Evolutionary conservation across 108 stramenopile genomes (phyloP).

Genomic region (Nannochloropsis granulata): DNA sequence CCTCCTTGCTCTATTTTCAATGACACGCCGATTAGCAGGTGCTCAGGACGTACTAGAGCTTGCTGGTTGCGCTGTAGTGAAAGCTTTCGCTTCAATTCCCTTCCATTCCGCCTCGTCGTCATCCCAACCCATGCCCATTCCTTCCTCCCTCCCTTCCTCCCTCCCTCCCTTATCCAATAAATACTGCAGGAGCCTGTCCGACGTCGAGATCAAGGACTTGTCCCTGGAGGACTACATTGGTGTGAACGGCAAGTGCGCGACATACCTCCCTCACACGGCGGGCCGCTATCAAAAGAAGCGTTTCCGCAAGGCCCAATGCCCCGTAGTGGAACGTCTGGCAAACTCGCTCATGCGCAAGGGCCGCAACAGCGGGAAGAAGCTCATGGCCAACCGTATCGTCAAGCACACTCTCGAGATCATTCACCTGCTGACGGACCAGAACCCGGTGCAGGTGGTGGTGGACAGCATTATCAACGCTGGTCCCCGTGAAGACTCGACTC

Average conservation of each 20-base stretch:
- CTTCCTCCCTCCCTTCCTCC: neutral
- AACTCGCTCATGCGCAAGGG: constrained; percentile 95
- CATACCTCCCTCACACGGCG: constrained; percentile 98
- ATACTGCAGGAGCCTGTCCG: constrained; percentile 34
- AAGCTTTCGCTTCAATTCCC: neutral
- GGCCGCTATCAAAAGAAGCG: constrained; percentile 99
- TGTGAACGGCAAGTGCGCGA: constrained; percentile 87
- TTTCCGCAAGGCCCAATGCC: constrained; percentile 98
- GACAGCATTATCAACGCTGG: constrained; percentile 99
- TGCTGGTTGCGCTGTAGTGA: too few species aligned
- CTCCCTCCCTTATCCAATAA: constrained; percentile 19
- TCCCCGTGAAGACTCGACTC: constrained; percentile 98
- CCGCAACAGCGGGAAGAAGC: constrained; percentile 98
- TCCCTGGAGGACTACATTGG: constrained; percentile 61
- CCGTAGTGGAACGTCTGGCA: constrained; percentile 96
- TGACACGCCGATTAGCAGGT: too few species aligned
- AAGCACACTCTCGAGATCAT: constrained; percentile 99
- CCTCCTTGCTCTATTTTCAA: too few species aligned
- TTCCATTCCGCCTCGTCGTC: neutral
- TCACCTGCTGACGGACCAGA: constrained; percentile 97
- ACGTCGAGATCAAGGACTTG: constrained; percentile 95
- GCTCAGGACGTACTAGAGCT: too few species aligned
- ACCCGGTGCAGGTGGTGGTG: constrained; percentile 97
- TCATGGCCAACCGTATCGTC: constrained; percentile 93
- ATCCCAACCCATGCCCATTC: neutral